Percentiles rank a stretch among this genome's conserved stretches.
These are phyloP conservation scores for Apiotrichum gamsii DNA, from an alignment of 1,284 basidiomycete species.

Conservation along the genomic window DNA sequence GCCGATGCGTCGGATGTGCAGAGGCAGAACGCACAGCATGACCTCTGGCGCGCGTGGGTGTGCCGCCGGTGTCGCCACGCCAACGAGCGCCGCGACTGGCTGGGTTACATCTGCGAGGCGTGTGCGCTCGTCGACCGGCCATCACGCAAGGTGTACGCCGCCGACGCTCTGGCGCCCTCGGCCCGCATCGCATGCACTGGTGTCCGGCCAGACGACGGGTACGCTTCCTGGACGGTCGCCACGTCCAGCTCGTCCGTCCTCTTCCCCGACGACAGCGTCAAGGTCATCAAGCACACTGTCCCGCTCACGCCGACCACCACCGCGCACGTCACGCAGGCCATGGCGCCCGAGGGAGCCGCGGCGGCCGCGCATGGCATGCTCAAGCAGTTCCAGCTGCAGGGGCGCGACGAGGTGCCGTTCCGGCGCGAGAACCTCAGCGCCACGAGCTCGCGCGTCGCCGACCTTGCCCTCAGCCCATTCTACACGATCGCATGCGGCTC, in stretches of 20 bases:
- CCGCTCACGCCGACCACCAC: no score
- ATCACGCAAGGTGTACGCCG: slow-evolving; percentile 20
- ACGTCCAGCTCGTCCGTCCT: slow-evolving; percentile 18
- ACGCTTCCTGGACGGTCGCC: slow-evolving; percentile 16
- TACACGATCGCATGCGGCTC: slow-evolving; percentile 33
- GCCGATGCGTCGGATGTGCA: slow-evolving; percentile 5
- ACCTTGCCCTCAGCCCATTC: slow-evolving; percentile 31
- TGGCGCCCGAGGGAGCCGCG: slow-evolving; percentile 1
- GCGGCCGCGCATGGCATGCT: slow-evolving; percentile 8
- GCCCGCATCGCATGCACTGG: slow-evolving; percentile 29
- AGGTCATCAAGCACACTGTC: slow-evolving; percentile 27
- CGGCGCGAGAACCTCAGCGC: slow-evolving; percentile 15
- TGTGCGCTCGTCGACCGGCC: slow-evolving; percentile 19
- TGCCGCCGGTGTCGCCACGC: slow-evolving; percentile 35
- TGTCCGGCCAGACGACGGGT: slow-evolving; percentile 28
- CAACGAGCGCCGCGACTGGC: slow-evolving; percentile 36
- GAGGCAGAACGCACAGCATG: slow-evolving; percentile 19
- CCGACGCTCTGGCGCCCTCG: slow-evolving; percentile 20
- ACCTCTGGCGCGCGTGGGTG: slow-evolving; percentile 38
- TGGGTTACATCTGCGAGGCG: slow-evolving; percentile 35
- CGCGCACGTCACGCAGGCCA: slow-evolving; percentile 24
- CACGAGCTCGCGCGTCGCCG: slow-evolving; percentile 6
- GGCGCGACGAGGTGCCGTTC: slow-evolving; percentile 18
- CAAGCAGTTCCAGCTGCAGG: slow-evolving; percentile 15
- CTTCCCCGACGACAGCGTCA: slow-evolving; percentile 36